phyloP scores from a whole-genome alignment of 306 rosid genomes.

The Hippophae rhamnoides region DNA sequence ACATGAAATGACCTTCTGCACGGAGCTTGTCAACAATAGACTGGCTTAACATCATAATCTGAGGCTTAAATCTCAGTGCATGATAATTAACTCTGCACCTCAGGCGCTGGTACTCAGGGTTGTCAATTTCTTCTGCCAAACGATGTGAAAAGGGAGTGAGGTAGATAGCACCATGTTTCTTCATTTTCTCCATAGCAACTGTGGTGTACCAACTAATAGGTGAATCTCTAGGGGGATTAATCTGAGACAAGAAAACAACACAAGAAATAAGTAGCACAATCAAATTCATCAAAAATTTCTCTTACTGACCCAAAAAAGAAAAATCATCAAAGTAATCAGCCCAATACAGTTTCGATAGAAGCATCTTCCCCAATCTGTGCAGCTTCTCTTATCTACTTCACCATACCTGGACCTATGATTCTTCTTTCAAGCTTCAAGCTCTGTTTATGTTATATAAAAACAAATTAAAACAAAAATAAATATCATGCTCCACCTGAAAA shows the following conservation, averaged over 20 bases:
- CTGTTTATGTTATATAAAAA: too few species aligned
- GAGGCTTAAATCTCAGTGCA: conserved; percentile 86
- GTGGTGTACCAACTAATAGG: conserved; percentile 80
- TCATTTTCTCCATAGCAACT: conserved; percentile 76
- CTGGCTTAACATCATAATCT: conserved; percentile 78
- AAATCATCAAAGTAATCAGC: too few species aligned
- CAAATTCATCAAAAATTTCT: conserved; percentile 13
- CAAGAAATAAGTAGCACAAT: conserved; percentile 7
- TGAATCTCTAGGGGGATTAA: conserved; percentile 92
- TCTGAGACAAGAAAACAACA: conserved; percentile 31
- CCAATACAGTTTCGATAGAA: too few species aligned
- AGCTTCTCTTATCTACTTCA: too few species aligned
- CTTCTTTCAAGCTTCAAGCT: too few species aligned
- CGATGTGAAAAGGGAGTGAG: conserved; percentile 99
- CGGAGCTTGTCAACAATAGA: conserved; percentile 92
- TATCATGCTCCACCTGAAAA: conserved; percentile 49
- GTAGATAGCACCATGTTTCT: conserved; percentile 81
- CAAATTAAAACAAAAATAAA: conserved; percentile 7
- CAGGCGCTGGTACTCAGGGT: conserved; percentile 86
- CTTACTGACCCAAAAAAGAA: too few species aligned
- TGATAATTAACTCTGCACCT: conserved; percentile 97
- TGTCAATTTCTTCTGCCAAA: conserved; percentile 88
- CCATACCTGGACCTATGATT: too few species aligned
- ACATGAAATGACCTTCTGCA: conserved; percentile 80
- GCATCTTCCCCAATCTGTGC: too few species aligned